Base-by-base conservation (phyloP, 2,329 filamentous ascomycete genomes). In the Pseudocercospora cruenta region DNA sequence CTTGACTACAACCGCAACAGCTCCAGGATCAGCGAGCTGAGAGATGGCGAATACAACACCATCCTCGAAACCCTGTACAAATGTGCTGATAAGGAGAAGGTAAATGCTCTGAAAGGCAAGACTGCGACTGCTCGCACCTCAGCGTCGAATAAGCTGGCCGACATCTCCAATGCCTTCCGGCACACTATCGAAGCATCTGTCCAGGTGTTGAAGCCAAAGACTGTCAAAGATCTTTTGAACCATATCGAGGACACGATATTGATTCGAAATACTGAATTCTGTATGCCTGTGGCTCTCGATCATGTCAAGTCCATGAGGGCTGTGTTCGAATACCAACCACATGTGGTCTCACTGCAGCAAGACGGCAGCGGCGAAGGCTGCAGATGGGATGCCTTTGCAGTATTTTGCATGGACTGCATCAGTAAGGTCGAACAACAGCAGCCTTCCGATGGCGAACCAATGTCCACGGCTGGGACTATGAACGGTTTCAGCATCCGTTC, bases 21-120 rank as follows among this genome's bases (percentile, higher is more conserved):
- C 68, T 67, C 77, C 28, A 78, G 71, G 53, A 71, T 81, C 68
- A 73, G 75, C 5, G 51, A 36, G 10, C 82, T 97, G 36, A 86
- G 85, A 54, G 92, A 96, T 75, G 91, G 91, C 75, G 86, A 86
- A n/a, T 96, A 91, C 71, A 90, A 95, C 74, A 86, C 87, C 66
- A 88, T 97, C 51, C 92, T 92, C 72, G 93, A 97, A 74, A 86
- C 87, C 1, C 81, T 98, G 2, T 97, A 97, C 75, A 85, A 86
- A 62, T 90, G 85, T 74, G 86, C 86, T 1, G 77, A 89, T 19
- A 78, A 84, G 14, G 93, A 97, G 71, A 93, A 92, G 75, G 82
- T 88, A 9, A 76, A 79, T 19, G 91, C 87, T 69, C 84, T 86
- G 63, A 85, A 85, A 63, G 83, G 83, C 12, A 26, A 84, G 82